phyloP scores from a whole-genome alignment of 129 eudicot genomes.

The Gnaphalium uliginosum region DNA sequence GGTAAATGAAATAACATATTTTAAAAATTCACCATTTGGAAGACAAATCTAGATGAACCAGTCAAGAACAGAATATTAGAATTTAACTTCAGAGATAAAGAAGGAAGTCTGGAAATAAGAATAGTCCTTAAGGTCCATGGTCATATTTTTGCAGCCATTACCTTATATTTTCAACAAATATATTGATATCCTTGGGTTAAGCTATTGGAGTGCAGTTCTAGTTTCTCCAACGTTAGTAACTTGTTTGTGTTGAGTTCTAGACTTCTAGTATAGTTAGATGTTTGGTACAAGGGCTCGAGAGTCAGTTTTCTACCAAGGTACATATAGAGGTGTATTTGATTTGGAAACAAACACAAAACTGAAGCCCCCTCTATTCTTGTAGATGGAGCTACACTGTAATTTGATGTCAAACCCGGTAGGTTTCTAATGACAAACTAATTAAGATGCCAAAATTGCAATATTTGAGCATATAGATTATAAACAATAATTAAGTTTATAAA shows the following conservation, averaged over 20 bases:
- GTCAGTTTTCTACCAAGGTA: neutral
- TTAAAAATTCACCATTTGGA: neutral
- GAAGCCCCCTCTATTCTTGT: neutral
- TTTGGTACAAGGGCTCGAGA: neutral
- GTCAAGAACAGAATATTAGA: too few species aligned
- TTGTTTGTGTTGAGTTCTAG: neutral
- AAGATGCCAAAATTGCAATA: neutral
- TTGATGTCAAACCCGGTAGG: neutral
- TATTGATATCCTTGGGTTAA: neutral
- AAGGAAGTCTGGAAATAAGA: neutral
- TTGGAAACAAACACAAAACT: neutral
- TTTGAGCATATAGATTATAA: neutral
- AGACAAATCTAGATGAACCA: neutral
- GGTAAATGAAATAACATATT: neutral
- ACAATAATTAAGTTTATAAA: neutral
- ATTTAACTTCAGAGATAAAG: too few species aligned
- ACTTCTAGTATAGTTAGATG: neutral
- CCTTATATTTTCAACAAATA: constrained; percentile 1
- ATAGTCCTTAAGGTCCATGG: neutral
- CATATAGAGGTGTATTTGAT: neutral
- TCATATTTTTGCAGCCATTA: neutral
- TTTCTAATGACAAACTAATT: neutral
- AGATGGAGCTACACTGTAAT: neutral
- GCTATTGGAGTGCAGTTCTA: neutral
- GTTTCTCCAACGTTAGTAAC: neutral